Percentiles rank a stretch among this genome's conserved stretches.
phyloP scores from a whole-genome alignment of 2,329 filamentous ascomycete genomes.

The Cladosporium austrohemisphaericum region DNA sequence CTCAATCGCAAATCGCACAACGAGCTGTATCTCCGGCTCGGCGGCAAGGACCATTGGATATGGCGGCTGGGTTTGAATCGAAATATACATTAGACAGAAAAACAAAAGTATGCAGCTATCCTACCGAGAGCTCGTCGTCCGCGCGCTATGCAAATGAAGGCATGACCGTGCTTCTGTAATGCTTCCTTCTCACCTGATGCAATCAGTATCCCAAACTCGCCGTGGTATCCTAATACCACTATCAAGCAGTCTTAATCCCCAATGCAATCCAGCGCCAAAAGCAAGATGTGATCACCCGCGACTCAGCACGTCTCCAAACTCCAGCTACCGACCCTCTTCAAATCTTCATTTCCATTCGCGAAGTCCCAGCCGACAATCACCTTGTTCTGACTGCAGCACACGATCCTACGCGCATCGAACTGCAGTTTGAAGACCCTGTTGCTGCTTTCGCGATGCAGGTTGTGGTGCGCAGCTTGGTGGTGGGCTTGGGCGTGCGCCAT shows the following conservation, averaged over 20 bases:
- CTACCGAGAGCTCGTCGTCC: no score
- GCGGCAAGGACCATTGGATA: no score
- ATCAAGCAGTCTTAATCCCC: neutral
- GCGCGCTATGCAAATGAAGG: neutral
- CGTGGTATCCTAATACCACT: neutral
- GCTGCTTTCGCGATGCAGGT: slow-evolving; percentile 39
- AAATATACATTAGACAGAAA: no score
- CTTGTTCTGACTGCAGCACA: slow-evolving; percentile 89
- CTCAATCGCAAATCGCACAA: no score
- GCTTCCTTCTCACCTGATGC: no score
- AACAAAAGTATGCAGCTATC: no score
- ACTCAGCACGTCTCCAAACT: slow-evolving; percentile 27
- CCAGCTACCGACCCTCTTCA: slow-evolving; percentile 34
- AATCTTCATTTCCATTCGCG: slow-evolving; percentile 74
- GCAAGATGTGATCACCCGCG: neutral
- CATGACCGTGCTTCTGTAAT: no score
- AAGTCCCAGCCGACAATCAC: slow-evolving; percentile 98
- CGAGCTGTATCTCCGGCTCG: no score
- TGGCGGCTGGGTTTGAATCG: no score
- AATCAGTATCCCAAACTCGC: no score
- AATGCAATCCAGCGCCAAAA: neutral
- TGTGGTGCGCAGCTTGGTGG: slow-evolving; percentile 17
- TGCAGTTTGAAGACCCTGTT: slow-evolving; percentile 90
- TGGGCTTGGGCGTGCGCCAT: slow-evolving; percentile 27
- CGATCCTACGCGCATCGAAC: slow-evolving; percentile 87